These are phyloP conservation scores for Westerdykella sp. DNA, from an alignment of 2,329 filamentous ascomycete genomes.

Conservation along the genomic window DNA sequence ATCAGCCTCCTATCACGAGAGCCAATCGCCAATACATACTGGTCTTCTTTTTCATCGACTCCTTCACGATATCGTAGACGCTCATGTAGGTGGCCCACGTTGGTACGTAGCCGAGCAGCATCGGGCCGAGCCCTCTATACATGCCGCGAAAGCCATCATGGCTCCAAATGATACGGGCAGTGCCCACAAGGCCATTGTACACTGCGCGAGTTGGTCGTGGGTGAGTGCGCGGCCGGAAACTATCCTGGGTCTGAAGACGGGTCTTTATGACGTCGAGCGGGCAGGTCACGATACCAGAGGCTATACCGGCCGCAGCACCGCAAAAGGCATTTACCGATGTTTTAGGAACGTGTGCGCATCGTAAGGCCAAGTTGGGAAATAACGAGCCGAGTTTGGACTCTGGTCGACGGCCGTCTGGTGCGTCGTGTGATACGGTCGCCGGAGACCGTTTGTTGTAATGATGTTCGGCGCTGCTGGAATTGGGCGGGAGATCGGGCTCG, in stretches of 20 bases:
- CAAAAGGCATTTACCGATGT: slow-evolving; percentile 70
- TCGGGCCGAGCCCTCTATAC: slow-evolving; percentile 89
- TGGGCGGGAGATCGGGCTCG: slow-evolving; percentile 31
- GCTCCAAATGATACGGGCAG: slow-evolving; percentile 74
- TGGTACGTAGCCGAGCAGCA: slow-evolving; percentile 89
- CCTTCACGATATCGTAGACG: slow-evolving; percentile 86
- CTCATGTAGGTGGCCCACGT: slow-evolving; percentile 99
- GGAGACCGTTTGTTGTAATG: slow-evolving; percentile 18
- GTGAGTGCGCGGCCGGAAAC: slow-evolving; percentile 56
- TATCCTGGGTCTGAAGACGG: slow-evolving; percentile 91
- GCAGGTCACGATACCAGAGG: slow-evolving; percentile 89
- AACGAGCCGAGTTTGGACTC: slow-evolving; percentile 16
- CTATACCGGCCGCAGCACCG: slow-evolving; percentile 83
- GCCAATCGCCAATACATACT: slow-evolving; percentile 29
- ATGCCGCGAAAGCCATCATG: slow-evolving; percentile 86
- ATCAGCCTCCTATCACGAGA: slow-evolving; percentile 2
- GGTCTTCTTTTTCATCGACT: slow-evolving; percentile 60
- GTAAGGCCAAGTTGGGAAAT: slow-evolving; percentile 35
- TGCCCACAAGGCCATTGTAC: slow-evolving; percentile 84
- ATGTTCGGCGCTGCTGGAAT: slow-evolving; percentile 26
- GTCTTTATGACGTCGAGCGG: slow-evolving; percentile 99
- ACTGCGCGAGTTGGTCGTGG: slow-evolving; percentile 48
- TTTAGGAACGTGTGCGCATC: slow-evolving; percentile 46
- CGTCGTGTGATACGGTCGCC: slow-evolving; percentile 9
- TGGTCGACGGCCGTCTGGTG: slow-evolving; percentile 8